Conservation (phyloP, 495 filamentous ascomycete genomes). For the Neurospora terricola region DNA sequence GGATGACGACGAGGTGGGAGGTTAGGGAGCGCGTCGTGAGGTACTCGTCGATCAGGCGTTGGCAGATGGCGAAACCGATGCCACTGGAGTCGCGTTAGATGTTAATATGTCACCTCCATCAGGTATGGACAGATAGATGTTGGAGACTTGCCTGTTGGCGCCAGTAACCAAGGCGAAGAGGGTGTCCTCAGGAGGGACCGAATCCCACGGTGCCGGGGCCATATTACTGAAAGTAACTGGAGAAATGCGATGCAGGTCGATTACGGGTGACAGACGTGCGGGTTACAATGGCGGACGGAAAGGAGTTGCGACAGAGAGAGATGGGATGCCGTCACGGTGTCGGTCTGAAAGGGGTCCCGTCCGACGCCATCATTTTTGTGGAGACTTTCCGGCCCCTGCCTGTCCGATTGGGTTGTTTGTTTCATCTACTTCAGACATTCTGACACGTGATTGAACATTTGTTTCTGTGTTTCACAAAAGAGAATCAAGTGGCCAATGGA, state of each 20-base stretch:
- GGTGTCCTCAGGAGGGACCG: constrained; percentile 33
- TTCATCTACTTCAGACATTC: not conserved
- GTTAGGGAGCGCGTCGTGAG: constrained; percentile 51
- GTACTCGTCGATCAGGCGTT: constrained; percentile 88
- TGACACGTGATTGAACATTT: not conserved
- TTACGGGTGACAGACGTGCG: not conserved
- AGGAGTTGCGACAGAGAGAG: not conserved
- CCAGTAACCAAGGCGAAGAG: constrained; percentile 56
- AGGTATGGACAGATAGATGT: not conserved
- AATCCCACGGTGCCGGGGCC: constrained; percentile 42
- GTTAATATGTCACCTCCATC: constrained; percentile 6
- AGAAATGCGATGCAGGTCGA: not conserved
- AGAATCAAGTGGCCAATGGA: not conserved
- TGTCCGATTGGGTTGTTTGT: not conserved
- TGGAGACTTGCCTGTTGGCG: constrained; percentile 53
- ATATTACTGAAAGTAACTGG: constrained; percentile 1
- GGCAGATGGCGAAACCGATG: constrained; percentile 77
- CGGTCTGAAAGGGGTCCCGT: not conserved
- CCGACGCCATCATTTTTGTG: not conserved
- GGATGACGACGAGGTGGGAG: constrained; percentile 54
- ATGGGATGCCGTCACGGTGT: not conserved
- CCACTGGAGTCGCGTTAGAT: constrained; percentile 46
- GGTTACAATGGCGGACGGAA: not conserved
- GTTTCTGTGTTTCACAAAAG: not conserved
- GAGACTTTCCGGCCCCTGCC: not conserved